Conservation (phyloP, 768 basidiomycete species). For the Pleurotus eryngii region DNA sequence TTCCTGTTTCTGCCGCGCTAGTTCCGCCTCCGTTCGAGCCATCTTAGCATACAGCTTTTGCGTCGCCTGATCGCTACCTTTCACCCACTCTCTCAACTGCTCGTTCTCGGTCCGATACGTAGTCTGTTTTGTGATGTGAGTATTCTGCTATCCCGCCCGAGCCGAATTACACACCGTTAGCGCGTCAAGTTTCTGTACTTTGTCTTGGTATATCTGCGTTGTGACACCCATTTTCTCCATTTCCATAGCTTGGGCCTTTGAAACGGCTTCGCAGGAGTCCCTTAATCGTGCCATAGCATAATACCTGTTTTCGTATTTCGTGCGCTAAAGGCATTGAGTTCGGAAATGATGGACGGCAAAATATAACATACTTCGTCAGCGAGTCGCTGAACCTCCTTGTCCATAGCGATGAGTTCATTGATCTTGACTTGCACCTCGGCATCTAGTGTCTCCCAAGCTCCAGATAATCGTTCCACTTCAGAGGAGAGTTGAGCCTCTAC, state of each 20-base stretch:
- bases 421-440: conserved; percentile 81
- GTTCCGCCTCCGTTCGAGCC: conserved; percentile 27
- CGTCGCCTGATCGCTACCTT: too few species aligned
- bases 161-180: not conserved
- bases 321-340: conserved; percentile 55
- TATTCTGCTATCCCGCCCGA: too few species aligned
- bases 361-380: conserved; percentile 59
- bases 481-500: conserved; percentile 74
- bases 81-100: too few species aligned
- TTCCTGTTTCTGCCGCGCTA: conserved; percentile 36
- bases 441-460: conserved; percentile 84
- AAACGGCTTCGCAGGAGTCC: conserved; percentile 68
- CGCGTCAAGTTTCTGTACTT: not conserved
- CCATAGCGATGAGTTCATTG: conserved; percentile 71
- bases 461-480: conserved; percentile 83
- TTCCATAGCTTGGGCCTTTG: too few species aligned
- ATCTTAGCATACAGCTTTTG: conserved; percentile 27
- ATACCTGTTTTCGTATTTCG: conserved; percentile 94
- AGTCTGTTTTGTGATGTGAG: too few species aligned
- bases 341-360: not conserved
- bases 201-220: conserved; percentile 45
- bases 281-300: conserved; percentile 87
- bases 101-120: too few species aligned
- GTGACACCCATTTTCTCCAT: conserved; percentile 18
- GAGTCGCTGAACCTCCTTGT: conserved; percentile 66